These are phyloP conservation scores for Rhizopogon vesiculosus DNA, from an alignment of 768 basidiomycete genomes.

Conservation along the genomic window DNA sequence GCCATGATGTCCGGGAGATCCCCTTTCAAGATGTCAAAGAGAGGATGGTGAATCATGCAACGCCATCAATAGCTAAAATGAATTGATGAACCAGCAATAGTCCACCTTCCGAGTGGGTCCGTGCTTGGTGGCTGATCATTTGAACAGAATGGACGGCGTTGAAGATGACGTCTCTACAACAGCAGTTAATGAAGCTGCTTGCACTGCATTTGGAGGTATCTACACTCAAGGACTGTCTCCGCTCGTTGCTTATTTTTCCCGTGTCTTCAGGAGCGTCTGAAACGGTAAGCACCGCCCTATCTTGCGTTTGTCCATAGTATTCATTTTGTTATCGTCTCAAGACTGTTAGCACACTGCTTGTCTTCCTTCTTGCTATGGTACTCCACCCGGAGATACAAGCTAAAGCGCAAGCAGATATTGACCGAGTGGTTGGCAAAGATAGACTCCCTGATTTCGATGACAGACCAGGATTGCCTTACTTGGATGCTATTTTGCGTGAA, in stretches of 20 bases:
- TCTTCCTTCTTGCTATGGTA: conserved; percentile 16
- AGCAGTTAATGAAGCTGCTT: conserved; percentile 1
- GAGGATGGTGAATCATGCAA: conserved; percentile 9
- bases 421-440: conserved; percentile 9
- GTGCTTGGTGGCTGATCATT: neutral
- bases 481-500: conserved; percentile 11
- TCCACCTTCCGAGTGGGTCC: too few species aligned
- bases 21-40: conserved; percentile 21
- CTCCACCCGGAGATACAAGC: conserved; percentile 11
- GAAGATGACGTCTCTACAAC: too few species aligned
- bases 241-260: neutral
- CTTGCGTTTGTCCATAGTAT: neutral
- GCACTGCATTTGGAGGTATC: neutral
- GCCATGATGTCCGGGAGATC: conserved; percentile 12
- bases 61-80: too few species aligned
- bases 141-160: neutral
- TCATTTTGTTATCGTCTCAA: neutral
- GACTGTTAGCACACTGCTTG: conserved; percentile 2
- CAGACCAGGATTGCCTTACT: conserved; percentile 8
- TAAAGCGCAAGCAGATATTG: conserved; percentile 15
- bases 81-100: too few species aligned
- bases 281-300: neutral
- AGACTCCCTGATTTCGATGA: conserved; percentile 10
- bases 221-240: neutral
- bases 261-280: conserved; percentile 3